A percentile compares a stretch with the other conserved stretches of the same genome.
Evolutionary conservation across 768 basidiomycete species (phyloP).

Genomic region (Lactarius tabidus): DNA sequence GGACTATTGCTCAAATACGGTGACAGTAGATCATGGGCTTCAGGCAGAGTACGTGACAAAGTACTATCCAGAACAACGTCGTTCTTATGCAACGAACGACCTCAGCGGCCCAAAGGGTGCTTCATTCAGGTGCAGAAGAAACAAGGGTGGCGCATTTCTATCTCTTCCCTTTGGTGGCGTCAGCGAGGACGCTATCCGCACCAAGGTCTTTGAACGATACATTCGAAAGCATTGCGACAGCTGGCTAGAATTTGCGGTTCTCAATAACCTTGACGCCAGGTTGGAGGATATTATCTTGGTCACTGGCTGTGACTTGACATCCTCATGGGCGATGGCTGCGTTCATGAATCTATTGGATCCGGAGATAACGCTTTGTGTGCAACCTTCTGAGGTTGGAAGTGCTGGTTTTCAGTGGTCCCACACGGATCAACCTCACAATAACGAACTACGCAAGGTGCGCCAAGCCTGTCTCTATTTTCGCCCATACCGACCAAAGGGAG

Average conservation of each 20-base stretch:
- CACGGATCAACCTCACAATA: conserved; percentile 14
- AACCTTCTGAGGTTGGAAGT: neutral
- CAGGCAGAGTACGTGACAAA: conserved; percentile 7
- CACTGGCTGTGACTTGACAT: conserved; percentile 8
- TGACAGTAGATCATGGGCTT: neutral
- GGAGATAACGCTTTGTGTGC: conserved; percentile 6
- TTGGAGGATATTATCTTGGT: neutral
- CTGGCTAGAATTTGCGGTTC: neutral
- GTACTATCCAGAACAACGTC: neutral
- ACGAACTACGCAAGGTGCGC: neutral
- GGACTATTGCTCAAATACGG: conserved; percentile 6
- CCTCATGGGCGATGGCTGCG: conserved; percentile 23
- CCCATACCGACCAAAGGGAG: neutral
- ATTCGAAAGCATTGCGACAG: neutral
- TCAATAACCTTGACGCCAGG: neutral
- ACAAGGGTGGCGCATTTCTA: conserved; percentile 21
- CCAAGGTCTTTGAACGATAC: neutral
- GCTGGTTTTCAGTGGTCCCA: conserved; percentile 11
- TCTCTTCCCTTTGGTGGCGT: conserved; percentile 1
- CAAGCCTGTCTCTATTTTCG: neutral
- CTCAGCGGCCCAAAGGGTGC: conserved; percentile 8
- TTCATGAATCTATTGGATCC: conserved; percentile 9
- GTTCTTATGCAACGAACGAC: neutral
- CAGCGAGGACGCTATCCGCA: neutral
- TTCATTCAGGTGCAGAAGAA: conserved; percentile 14